Evolutionary conservation across 768 basidiomycete species (phyloP).

Genomic region (Lyophyllum decastes): DNA sequence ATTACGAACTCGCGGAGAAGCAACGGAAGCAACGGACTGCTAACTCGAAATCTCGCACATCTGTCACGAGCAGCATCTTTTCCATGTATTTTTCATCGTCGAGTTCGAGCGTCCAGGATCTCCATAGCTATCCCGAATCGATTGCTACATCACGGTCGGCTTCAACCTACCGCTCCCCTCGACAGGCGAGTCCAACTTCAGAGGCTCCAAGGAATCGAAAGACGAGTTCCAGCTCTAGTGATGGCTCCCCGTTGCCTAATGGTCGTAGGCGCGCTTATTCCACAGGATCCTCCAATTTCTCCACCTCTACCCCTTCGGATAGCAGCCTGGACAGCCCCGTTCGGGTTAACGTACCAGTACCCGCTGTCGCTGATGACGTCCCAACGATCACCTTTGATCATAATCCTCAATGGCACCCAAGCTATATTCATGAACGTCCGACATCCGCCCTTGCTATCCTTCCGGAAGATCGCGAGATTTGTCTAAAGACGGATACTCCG

Average conservation of each 20-base stretch:
- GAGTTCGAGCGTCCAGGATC: conserved; percentile 22
- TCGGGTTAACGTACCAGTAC: conserved; percentile 23
- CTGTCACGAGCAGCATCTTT: conserved; percentile 55
- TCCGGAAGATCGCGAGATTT: conserved; percentile 51
- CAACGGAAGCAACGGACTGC: conserved; percentile 30
- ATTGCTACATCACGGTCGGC: conserved; percentile 16
- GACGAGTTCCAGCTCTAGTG: conserved; percentile 19
- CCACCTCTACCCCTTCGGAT: conserved; percentile 41
- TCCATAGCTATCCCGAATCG: conserved; percentile 17
- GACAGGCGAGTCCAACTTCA: not conserved
- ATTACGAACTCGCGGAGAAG: conserved; percentile 59
- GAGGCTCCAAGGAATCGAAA: conserved; percentile 13
- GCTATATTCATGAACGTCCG: conserved; percentile 26
- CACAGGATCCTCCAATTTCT: conserved; percentile 41
- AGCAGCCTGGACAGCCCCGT: conserved; percentile 33
- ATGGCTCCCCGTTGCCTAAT: conserved; percentile 16
- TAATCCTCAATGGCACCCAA: conserved; percentile 35
- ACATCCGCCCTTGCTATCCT: conserved; percentile 44
- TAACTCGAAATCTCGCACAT: conserved; percentile 34
- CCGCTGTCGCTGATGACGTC: conserved; percentile 38
- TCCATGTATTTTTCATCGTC: conserved; percentile 61
- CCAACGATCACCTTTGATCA: conserved; percentile 41
- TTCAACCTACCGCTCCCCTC: conserved; percentile 13
- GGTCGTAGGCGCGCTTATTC: conserved; percentile 39
- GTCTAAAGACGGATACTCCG: conserved; percentile 11